Evolutionary conservation across 169 alveolate genomes (phyloP).

Genomic region (Eimeria falciformis): DNA sequence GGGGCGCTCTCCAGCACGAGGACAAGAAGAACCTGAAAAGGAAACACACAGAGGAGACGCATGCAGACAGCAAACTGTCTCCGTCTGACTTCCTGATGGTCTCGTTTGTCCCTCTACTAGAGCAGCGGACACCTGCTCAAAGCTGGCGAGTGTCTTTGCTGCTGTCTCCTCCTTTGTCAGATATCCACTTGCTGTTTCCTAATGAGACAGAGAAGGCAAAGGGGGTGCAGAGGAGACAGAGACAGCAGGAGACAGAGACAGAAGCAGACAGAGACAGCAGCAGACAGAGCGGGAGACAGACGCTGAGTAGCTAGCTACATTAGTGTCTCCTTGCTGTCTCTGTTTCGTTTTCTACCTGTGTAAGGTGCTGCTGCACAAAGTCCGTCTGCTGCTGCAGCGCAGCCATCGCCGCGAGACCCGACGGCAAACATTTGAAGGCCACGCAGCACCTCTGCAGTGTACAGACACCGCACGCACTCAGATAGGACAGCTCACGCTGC

Average conservation of each 20-base stretch:
- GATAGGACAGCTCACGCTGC: neutral
- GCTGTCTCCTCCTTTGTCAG: too few relatives aligned
- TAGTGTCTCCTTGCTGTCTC: neutral
- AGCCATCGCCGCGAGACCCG: constrained; percentile 10
- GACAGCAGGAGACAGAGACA: too few relatives aligned
- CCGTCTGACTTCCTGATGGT: neutral
- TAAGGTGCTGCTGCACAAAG: constrained; percentile 50
- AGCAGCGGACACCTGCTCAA: neutral
- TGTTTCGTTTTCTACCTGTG: neutral
- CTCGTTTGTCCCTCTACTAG: neutral
- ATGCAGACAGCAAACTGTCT: neutral
- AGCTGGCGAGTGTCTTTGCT: too few relatives aligned
- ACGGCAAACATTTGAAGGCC: constrained; percentile 48
- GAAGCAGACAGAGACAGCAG: too few relatives aligned
- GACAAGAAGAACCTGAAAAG: constrained; percentile 40
- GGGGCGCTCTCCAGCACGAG: constrained; percentile 39
- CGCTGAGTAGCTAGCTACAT: too few relatives aligned
- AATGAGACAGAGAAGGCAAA: too few relatives aligned
- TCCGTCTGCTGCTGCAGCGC: constrained; percentile 36
- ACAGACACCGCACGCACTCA: constrained; percentile 34
- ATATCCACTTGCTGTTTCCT: too few relatives aligned
- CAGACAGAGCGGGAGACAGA: too few relatives aligned
- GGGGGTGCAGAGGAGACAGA: too few relatives aligned
- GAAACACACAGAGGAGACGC: too few relatives aligned
- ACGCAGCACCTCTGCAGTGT: constrained; percentile 68